Conservation (phyloP, 805 yeast genomes). For the Suhomyces kilbournensis region DNA sequence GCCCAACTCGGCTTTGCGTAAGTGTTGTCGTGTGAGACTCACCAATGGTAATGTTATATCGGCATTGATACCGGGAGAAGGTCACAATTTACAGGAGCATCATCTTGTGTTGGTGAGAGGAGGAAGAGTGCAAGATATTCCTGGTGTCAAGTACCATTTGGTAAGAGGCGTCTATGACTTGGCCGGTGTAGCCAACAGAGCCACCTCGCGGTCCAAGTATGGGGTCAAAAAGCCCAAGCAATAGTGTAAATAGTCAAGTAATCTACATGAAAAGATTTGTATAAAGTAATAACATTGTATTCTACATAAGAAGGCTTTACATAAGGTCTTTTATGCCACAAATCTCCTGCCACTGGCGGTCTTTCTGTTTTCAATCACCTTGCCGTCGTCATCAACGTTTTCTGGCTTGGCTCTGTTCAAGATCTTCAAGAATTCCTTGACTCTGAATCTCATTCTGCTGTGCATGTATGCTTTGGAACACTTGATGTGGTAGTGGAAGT, state of each 20-base stretch:
- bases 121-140: conserved; percentile 97
- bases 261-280: too few species aligned
- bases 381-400: conserved; percentile 67
- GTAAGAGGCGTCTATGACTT: conserved; percentile 92
- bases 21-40: conserved; percentile 91
- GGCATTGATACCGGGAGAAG: conserved; percentile 97
- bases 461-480: conserved; percentile 98
- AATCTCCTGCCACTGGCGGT: conserved; percentile 74
- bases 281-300: neutral
- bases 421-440: conserved; percentile 88
- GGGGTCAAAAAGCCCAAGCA: conserved; percentile 82
- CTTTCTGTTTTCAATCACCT: conserved; percentile 48
- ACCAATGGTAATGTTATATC: conserved; percentile 85
- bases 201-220: conserved; percentile 85
- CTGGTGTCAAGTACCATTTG: conserved; percentile 94
- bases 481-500: conserved; percentile 97
- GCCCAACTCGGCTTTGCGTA: conserved; percentile 97
- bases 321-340: conserved; percentile 21
- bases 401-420: conserved; percentile 97
- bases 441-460: conserved; percentile 96
- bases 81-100: conserved; percentile 97
- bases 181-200: conserved; percentile 91
- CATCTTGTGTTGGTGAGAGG: conserved; percentile 95
- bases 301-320: neutral
- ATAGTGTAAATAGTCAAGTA: conserved; percentile 1